A percentile compares a stretch with the other conserved stretches of the same genome.
Conservation (phyloP, 192 early-diverging fungal species). For the Gigaspora rosea region DNA sequence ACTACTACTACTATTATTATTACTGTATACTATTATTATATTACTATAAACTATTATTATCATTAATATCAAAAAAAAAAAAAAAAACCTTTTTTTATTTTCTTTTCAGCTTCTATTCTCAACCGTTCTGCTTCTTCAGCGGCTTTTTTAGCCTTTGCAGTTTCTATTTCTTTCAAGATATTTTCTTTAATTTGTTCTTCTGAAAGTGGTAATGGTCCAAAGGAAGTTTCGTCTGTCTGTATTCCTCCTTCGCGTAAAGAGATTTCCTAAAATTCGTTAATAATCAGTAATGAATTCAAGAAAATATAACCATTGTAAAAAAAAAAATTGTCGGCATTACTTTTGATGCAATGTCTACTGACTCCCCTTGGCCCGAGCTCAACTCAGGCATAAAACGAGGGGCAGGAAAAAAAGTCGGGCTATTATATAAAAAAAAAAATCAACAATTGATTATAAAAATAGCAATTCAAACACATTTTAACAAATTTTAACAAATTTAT, state of each 20-base stretch:
- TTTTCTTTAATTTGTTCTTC: constrained; percentile 56
- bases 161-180: constrained; percentile 66
- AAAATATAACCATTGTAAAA: too few species aligned
- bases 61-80: too few species aligned
- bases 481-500: constrained; percentile 16
- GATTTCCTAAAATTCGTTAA: constrained; percentile 54
- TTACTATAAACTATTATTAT: background rate
- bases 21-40: background rate
- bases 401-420: constrained; percentile 21
- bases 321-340: constrained; percentile 38
- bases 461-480: background rate
- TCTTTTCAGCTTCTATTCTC: constrained; percentile 40
- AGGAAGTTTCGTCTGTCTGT: constrained; percentile 65
- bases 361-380: constrained; percentile 67
- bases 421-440: constrained; percentile 7
- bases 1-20: background rate
- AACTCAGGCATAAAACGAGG: constrained; percentile 62
- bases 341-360: constrained; percentile 85
- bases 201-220: constrained; percentile 50
- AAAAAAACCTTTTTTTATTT: constrained; percentile 40
- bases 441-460: background rate
- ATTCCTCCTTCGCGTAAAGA: constrained; percentile 91
- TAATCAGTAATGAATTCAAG: too few species aligned
- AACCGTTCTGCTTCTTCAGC: constrained; percentile 52
- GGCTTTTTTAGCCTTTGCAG: constrained; percentile 52